phyloP scores from a whole-genome alignment of 2,329 filamentous ascomycete genomes.

The Cadophora sp. region DNA sequence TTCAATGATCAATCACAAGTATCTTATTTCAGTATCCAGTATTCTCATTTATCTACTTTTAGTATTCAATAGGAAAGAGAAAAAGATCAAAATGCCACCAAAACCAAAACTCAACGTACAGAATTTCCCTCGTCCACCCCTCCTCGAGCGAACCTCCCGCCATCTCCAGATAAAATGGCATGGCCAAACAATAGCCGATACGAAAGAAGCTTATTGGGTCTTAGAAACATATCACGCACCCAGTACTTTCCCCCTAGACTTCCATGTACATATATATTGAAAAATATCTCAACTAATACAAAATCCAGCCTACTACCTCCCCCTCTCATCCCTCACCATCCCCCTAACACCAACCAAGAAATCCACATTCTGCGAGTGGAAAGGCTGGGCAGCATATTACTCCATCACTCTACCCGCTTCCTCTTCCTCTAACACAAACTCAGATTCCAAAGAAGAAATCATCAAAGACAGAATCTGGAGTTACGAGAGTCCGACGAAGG shows the following conservation, averaged over 20 bases:
- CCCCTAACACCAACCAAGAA: constrained; percentile 53
- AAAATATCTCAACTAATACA: not conserved
- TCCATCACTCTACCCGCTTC: constrained; percentile 41
- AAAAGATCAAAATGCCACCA: constrained; percentile 45
- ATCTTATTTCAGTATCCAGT: constrained; percentile 2
- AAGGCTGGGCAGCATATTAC: constrained; percentile 66
- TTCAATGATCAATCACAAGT: constrained; percentile 6
- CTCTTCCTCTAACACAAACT: not conserved
- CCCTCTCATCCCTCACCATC: constrained; percentile 55
- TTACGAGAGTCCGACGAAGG: constrained; percentile 59
- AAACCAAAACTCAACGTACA: constrained; percentile 59
- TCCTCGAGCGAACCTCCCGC: constrained; percentile 58
- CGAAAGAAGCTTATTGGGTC: constrained; percentile 65
- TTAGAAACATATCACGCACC: constrained; percentile 68
- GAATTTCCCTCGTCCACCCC: constrained; percentile 63
- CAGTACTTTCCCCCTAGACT: constrained; percentile 49
- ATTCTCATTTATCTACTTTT: constrained; percentile 11
- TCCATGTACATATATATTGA: not conserved
- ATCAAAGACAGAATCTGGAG: constrained; percentile 63
- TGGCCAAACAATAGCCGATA: constrained; percentile 61
- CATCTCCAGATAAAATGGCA: constrained; percentile 64
- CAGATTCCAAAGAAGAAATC: constrained; percentile 36
- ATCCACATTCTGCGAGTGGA: constrained; percentile 64
- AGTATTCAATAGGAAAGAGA: not conserved
- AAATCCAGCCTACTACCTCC: constrained; percentile 63